phyloP scores from a whole-genome alignment of 108 stramenopile species.

The Bacterosira constricta region DNA sequence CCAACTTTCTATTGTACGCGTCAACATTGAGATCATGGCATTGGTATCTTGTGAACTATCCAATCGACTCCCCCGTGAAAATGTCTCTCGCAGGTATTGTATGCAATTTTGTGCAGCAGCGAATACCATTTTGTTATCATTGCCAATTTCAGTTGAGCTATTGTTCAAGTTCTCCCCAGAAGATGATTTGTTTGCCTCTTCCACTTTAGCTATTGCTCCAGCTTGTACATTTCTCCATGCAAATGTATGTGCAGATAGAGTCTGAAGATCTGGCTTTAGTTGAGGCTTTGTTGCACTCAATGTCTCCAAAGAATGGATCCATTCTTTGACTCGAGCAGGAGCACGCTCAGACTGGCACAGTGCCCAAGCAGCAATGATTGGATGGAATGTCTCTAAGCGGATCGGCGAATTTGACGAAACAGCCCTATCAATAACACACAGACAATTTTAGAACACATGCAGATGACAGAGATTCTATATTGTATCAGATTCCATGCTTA shows the following conservation, averaged over 20 bases:
- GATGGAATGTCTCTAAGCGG: slow-evolving; percentile 65
- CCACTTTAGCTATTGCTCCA: slow-evolving; percentile 1
- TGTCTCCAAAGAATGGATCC: slow-evolving; percentile 42
- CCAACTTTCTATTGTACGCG: slow-evolving; percentile 22
- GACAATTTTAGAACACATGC: no score
- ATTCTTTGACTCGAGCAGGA: slow-evolving; percentile 57
- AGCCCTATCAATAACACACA: no score
- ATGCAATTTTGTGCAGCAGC: slow-evolving; percentile 32
- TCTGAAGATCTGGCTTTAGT: slow-evolving; percentile 28
- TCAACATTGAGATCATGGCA: slow-evolving; percentile 22
- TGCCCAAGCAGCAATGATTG: slow-evolving; percentile 73
- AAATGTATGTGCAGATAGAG: slow-evolving; percentile 33
- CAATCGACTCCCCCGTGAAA: slow-evolving; percentile 4
- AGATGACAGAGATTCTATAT: no score
- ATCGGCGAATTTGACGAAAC: slow-evolving; percentile 3
- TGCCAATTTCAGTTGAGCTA: neutral
- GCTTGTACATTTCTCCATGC: slow-evolving; percentile 27
- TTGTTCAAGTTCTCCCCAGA: no score
- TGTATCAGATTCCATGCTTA: no score
- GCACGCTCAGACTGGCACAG: slow-evolving; percentile 52
- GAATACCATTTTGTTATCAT: slow-evolving; percentile 15
- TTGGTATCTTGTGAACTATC: slow-evolving; percentile 12
- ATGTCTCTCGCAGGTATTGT: slow-evolving; percentile 10
- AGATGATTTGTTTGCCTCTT: slow-evolving; percentile 3
- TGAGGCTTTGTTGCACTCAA: slow-evolving; percentile 26